Base-by-base conservation (phyloP, 306 rosid species). In the Medicago lupulina region DNA sequence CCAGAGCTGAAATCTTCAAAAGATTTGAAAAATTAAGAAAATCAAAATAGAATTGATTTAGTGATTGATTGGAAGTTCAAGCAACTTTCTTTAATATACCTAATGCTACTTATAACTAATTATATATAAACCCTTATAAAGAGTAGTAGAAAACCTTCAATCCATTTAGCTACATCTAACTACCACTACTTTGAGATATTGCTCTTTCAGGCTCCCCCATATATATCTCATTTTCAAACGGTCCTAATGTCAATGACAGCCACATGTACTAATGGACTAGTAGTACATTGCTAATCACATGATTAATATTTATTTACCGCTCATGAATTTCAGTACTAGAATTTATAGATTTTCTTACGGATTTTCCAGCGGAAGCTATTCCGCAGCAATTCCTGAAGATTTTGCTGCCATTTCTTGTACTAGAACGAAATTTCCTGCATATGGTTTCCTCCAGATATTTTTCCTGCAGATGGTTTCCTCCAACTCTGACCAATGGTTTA, bases 1-100 rank as follows among this genome's bases (percentile, higher is more conserved):
- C 61, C 55, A 74, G 50, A 49, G 57, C n/a, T n/a, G 47, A 62
- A 64, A 71, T 25, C 25, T 62, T 67, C 49, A 73, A 50, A 55
- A 40, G 73, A n/a, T 61, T 76, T 14, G 14, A 58, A 58, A 46
- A 46, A 16, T 13, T 6, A 46, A 46, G 16, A 46, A 31, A 58
- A 58, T 58, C 64, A 23, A 23, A 59, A 15, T 75, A 65, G 60
- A 12, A 51, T 55, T 61, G 18, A 84, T 69, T 44, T 53, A 7
- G 36, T 41, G 11, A 59, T 81, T 36, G 60, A 77, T 81, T 51
- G 53, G 10, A 46, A 50, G 9, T 50, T 50, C 4, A 74, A 31
- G 58, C 74, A 61, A 46, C 84, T 79, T 77, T 40, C 80, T 41
- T 67, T 70, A 59, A 70, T 69, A 70, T 51, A 50, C 43, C 53